Conservation (phyloP, 2,329 filamentous ascomycete genomes). For the Aspergillus pseudoterreus region DNA sequence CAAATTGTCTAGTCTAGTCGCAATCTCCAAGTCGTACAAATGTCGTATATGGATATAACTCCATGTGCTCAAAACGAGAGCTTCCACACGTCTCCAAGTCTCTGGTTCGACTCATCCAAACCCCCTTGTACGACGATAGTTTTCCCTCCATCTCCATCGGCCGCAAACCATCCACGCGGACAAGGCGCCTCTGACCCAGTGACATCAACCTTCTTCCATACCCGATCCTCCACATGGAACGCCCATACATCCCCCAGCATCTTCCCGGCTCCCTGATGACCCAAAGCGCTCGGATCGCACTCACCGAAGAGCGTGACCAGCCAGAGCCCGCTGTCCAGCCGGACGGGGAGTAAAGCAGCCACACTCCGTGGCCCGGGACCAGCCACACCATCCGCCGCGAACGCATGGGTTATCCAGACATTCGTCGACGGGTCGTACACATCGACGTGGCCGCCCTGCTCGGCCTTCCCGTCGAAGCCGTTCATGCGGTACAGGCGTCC, state of each 20-base stretch:
- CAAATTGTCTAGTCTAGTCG: too few species aligned
- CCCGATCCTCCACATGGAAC: slow-evolving; percentile 34
- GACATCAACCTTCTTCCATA: slow-evolving; percentile 32
- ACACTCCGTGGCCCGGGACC: slow-evolving; percentile 53
- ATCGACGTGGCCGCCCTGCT: slow-evolving; percentile 70
- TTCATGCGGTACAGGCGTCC: slow-evolving; percentile 73
- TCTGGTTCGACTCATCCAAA: slow-evolving; percentile 50
- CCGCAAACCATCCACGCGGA: slow-evolving; percentile 53
- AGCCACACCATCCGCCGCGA: slow-evolving; percentile 38
- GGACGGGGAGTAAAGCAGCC: slow-evolving; percentile 42
- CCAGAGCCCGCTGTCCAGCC: slow-evolving; percentile 29
- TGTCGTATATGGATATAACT: too few species aligned
- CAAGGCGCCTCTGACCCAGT: slow-evolving; percentile 29
- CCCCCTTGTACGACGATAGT: slow-evolving; percentile 49
- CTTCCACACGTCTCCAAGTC: slow-evolving; percentile 50
- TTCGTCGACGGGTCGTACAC: slow-evolving; percentile 45
- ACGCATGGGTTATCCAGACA: slow-evolving; percentile 35
- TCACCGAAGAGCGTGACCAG: slow-evolving; percentile 55
- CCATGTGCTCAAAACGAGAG: not conserved
- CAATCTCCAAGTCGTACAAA: too few species aligned
- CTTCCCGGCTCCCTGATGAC: slow-evolving; percentile 54
- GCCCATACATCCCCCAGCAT: slow-evolving; percentile 54
- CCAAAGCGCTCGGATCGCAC: slow-evolving; percentile 50
- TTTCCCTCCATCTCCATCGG: slow-evolving; percentile 38
- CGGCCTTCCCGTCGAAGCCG: slow-evolving; percentile 68